These are phyloP conservation scores for Bombardia bombarda DNA, from an alignment of 495 filamentous ascomycete species.

Conservation along the genomic window DNA sequence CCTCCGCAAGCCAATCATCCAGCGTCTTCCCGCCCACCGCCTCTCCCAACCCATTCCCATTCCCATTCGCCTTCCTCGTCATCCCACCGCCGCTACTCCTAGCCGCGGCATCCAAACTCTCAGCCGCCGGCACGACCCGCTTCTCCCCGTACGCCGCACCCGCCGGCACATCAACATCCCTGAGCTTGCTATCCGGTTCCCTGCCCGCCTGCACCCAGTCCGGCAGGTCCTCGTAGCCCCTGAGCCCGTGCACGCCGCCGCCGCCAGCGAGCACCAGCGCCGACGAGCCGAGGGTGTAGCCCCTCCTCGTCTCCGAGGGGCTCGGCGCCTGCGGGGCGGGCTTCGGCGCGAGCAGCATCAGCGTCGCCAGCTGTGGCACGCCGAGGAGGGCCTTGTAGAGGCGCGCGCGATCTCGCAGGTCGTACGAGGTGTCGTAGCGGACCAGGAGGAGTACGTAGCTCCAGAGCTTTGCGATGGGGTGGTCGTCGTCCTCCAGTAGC, in stretches of 20 bases:
- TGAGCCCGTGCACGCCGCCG: constrained; percentile 58
- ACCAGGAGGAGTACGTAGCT: constrained; percentile 75
- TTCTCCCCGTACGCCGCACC: constrained; percentile 32
- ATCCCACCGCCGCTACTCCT: constrained; percentile 26
- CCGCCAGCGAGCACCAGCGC: constrained; percentile 76
- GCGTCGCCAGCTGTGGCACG: constrained; percentile 75
- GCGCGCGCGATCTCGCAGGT: constrained; percentile 82
- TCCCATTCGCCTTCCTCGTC: constrained; percentile 40
- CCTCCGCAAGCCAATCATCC: constrained; percentile 83
- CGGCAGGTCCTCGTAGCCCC: constrained; percentile 70
- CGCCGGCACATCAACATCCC: constrained; percentile 39
- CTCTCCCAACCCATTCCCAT: constrained; percentile 26
- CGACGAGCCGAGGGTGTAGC: constrained; percentile 70
- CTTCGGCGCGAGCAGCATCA: constrained; percentile 89
- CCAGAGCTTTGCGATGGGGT: constrained; percentile 71
- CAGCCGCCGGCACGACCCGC: constrained; percentile 49
- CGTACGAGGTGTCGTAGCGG: constrained; percentile 90
- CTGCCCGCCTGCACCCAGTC: constrained; percentile 75
- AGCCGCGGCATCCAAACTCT: constrained; percentile 55
- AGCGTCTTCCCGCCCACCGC: constrained; percentile 58
- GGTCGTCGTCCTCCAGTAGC: constrained; percentile 41
- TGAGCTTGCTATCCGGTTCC: constrained; percentile 70
- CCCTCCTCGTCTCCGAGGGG: constrained; percentile 71
- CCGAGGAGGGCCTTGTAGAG: constrained; percentile 78
- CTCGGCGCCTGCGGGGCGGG: constrained; percentile 81